A percentile compares a stretch with the other conserved stretches of the same genome.
Evolutionary conservation across 108 stramenopile genomes (phyloP).

Genomic region (Skeletonema grethae): DNA sequence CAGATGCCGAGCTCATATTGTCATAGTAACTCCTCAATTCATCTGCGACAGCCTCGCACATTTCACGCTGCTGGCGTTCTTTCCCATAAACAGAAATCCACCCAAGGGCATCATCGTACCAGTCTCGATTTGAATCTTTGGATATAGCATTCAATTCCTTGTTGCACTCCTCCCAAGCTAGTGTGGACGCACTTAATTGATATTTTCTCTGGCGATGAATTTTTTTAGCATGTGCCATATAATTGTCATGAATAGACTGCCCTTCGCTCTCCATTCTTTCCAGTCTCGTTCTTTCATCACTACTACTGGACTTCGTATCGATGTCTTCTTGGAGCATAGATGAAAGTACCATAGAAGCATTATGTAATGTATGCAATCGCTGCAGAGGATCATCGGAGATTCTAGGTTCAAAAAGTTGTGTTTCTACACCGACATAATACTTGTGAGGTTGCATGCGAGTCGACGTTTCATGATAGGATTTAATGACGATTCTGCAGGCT

Average conservation of each 20-base stretch:
- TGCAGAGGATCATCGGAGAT: constrained; percentile 62
- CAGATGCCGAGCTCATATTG: constrained; percentile 11
- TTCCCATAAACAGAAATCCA: constrained; percentile 32
- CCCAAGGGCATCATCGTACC: constrained; percentile 62
- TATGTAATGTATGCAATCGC: constrained; percentile 61
- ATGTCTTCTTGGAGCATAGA: constrained; percentile 26
- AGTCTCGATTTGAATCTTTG: constrained; percentile 41
- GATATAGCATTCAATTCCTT: constrained; percentile 24
- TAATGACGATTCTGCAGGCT: constrained; percentile 51
- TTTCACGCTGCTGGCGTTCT: constrained; percentile 24
- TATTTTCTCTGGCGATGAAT: constrained; percentile 39
- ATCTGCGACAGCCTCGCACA: constrained; percentile 47
- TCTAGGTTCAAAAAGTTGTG: constrained; percentile 57
- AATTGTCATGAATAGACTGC: constrained; percentile 41
- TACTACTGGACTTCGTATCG: constrained; percentile 5
- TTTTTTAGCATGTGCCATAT: constrained; percentile 40
- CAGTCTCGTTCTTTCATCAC: constrained; percentile 1
- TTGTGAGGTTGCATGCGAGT: neutral
- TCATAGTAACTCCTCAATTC: constrained; percentile 29
- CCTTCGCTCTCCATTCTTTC: constrained; percentile 43
- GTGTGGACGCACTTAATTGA: constrained; percentile 17
- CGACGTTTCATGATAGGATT: constrained; percentile 1
- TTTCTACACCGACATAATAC: constrained; percentile 47
- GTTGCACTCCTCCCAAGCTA: constrained; percentile 22
- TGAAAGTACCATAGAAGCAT: constrained; percentile 36